Base-by-base conservation (phyloP, 129 eudicot species). In the Tagetes patula region DNA sequence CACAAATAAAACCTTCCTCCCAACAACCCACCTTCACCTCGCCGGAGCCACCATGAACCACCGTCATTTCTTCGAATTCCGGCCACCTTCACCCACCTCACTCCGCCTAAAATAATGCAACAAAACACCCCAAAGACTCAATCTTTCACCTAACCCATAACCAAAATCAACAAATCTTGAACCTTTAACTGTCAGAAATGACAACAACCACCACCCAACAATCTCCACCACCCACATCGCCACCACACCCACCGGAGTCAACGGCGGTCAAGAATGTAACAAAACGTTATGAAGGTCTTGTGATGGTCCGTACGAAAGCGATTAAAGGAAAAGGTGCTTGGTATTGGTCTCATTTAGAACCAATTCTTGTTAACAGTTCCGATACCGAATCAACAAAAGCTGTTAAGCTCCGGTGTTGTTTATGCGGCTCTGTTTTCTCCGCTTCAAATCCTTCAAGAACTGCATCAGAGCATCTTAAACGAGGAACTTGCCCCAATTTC, bases 391-490 rank as follows among this genome's bases (percentile, higher is more conserved):
- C 78, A 2, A 88, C 92, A 41, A 84, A 87, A 69, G 88, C 95
- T 13, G 98, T 92, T 13, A 92, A 92, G 71, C 88, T 92, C 70
- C 79, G 89, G 62, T 92, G 98, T 58, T 84, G 84, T 27, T 56
- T 92, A 1, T 93, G 96, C 65, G 87, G 79, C 50, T 80, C 95
- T 49, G 87, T 89, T 31, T 93, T 92, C 80, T 87, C 95, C 30
- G 96, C 98, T 65, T 93, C 98, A 0, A 93, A 93, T 50, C 98
- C 98, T 4, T 93, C 98, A 12, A 65, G 98, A 42, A 93, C 98
- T 6, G 96, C 98, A 30, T 82, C 96, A 13, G 98, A 93, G 79
- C 98, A 93, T 78, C 95, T 93, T 12, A 93, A 93, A 60, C 66
- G 92, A 13, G 98, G 96, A 33, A 82, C 96, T 12, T 93, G 96